Conservation (phyloP, 2,329 filamentous ascomycete genomes). For the Eutypa lata region DNA sequence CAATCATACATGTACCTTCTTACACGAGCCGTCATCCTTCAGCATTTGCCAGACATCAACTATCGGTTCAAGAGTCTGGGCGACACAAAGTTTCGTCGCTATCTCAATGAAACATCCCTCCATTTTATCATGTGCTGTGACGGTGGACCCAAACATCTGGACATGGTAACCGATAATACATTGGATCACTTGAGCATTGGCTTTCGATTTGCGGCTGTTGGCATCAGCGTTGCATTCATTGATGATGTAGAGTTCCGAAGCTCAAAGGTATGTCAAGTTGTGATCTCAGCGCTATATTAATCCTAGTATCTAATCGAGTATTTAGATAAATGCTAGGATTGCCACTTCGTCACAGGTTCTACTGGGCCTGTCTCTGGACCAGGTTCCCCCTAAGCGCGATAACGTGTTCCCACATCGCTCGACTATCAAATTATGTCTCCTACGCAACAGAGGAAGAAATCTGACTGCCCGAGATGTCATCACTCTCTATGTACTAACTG, state of each 20-base stretch:
- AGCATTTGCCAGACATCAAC: constrained; percentile 51
- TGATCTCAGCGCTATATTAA: background rate
- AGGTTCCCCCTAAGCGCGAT: background rate
- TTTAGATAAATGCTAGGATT: constrained; percentile 8
- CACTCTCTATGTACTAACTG: constrained; percentile 14
- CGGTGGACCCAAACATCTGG: constrained; percentile 33
- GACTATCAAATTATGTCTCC: background rate
- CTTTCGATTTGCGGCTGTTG: constrained; percentile 49
- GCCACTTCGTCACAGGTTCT: constrained; percentile 4
- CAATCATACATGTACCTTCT: constrained; percentile 53
- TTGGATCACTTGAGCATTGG: constrained; percentile 43
- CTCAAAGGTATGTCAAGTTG: constrained; percentile 49
- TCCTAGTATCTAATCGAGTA: background rate
- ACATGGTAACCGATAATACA: constrained; percentile 1
- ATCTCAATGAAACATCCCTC: constrained; percentile 50
- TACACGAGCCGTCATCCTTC: constrained; percentile 60
- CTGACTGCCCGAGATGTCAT: constrained; percentile 17
- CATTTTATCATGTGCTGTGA: constrained; percentile 71
- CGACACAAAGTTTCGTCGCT: constrained; percentile 49
- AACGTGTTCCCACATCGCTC: background rate
- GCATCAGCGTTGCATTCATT: constrained; percentile 61
- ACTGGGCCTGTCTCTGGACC: background rate
- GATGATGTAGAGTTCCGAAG: constrained; percentile 62
- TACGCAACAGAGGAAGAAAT: background rate
- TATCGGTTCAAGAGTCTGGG: constrained; percentile 44